phyloP scores from a whole-genome alignment of 2,329 filamentous ascomycete species.

The Colletotrichum lupini region DNA sequence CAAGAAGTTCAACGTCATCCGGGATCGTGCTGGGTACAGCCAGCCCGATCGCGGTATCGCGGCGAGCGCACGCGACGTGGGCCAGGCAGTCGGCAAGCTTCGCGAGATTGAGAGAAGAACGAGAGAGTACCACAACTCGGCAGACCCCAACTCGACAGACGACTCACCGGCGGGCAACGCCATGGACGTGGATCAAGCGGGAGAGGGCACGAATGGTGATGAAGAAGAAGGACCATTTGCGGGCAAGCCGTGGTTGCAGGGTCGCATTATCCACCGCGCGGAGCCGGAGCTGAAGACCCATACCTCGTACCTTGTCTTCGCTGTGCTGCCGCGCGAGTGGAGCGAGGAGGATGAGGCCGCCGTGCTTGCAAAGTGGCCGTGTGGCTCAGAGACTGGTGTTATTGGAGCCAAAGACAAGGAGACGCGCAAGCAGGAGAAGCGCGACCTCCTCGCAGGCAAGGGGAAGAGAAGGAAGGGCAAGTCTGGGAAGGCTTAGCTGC shows the following conservation, averaged over 20 bases:
- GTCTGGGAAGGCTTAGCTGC: background rate
- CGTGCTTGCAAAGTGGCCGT: slow-evolving; percentile 73
- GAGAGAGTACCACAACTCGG: slow-evolving; percentile 68
- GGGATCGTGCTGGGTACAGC: slow-evolving; percentile 82
- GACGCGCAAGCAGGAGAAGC: slow-evolving; percentile 66
- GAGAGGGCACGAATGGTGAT: slow-evolving; percentile 41
- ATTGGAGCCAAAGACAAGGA: slow-evolving; percentile 66
- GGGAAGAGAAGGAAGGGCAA: slow-evolving; percentile 31
- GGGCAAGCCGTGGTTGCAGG: slow-evolving; percentile 76
- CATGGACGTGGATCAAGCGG: slow-evolving; percentile 52
- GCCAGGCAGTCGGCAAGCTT: slow-evolving; percentile 80
- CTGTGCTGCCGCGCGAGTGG: slow-evolving; percentile 89
- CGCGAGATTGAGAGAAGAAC: slow-evolving; percentile 78
- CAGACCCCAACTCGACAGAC: slow-evolving; percentile 41
- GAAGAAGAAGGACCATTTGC: slow-evolving; percentile 40
- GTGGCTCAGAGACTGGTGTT: slow-evolving; percentile 62
- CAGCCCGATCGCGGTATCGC: slow-evolving; percentile 76
- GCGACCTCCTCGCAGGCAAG: slow-evolving; percentile 60
- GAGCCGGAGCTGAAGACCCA: slow-evolving; percentile 95
- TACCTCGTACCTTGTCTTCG: slow-evolving; percentile 97
- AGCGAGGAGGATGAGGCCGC: slow-evolving; percentile 81
- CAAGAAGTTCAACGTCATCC: slow-evolving; percentile 81
- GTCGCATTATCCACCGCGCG: slow-evolving; percentile 80
- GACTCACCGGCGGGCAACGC: slow-evolving; percentile 48
- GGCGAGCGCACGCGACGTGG: slow-evolving; percentile 77